Conservation (phyloP, 2,329 filamentous ascomycete genomes). For the Dissoconium aciculare region DNA sequence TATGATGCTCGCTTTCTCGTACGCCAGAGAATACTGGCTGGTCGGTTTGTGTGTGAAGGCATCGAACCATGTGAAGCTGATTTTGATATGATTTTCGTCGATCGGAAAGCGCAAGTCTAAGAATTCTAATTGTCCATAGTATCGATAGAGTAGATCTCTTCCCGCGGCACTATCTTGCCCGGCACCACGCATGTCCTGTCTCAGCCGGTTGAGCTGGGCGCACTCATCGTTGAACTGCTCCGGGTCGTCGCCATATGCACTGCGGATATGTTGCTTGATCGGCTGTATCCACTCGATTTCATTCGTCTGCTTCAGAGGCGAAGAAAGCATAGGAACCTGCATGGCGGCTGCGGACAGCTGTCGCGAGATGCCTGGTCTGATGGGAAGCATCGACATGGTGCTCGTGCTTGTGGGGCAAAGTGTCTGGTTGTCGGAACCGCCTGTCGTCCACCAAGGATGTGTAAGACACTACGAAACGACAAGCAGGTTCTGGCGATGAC, state of each 20-base stretch:
- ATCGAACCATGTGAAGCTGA: conserved; percentile 98
- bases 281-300: conserved; percentile 96
- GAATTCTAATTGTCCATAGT: conserved; percentile 93
- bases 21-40: conserved; percentile 87
- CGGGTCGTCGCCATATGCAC: conserved; percentile 90
- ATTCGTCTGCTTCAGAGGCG: conserved; percentile 83
- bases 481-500: no score
- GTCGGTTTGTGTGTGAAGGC: conserved; percentile 99
- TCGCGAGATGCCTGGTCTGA: conserved; percentile 20
- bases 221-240: conserved; percentile 95
- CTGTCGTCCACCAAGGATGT: no score
- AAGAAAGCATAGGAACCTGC: conserved; percentile 88
- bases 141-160: conserved; percentile 83
- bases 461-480: no score
- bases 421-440: no score
- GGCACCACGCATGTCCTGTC: conserved; percentile 96
- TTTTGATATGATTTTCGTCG: conserved; percentile 98
- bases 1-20: conserved; percentile 97
- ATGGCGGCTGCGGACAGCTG: conserved; percentile 41
- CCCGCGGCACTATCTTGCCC: conserved; percentile 93
- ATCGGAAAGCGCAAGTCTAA: conserved; percentile 90
- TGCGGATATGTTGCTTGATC: conserved; percentile 81
- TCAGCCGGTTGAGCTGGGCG: conserved; percentile 77
- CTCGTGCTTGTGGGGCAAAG: no score
- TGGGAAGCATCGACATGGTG: conserved; percentile 28